phyloP scores from a whole-genome alignment of 108 stramenopile species.

The Craspedostauros australis region DNA sequence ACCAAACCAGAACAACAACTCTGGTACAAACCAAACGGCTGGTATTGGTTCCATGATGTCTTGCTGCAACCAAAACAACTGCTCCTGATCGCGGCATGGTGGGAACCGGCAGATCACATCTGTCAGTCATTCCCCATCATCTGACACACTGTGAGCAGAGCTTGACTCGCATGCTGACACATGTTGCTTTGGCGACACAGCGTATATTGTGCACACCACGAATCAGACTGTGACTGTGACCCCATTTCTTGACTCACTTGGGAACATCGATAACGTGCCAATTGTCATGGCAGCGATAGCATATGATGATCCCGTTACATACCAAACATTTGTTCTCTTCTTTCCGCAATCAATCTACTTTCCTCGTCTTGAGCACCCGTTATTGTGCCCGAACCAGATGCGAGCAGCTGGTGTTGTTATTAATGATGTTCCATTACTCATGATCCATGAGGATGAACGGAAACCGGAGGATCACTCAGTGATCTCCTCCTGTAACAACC shows the following conservation, averaged over 20 bases:
- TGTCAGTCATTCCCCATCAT: neutral
- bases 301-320: conserved; percentile 11
- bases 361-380: conserved; percentile 2
- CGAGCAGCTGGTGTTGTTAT: conserved; percentile 22
- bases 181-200: conserved; percentile 10
- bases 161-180: conserved; percentile 36
- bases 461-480: too few species aligned
- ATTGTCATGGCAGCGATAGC: conserved; percentile 28
- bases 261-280: conserved; percentile 11
- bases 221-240: conserved; percentile 9
- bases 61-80: too few species aligned
- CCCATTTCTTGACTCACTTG: conserved; percentile 1
- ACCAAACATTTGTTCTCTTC: conserved; percentile 21
- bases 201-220: conserved; percentile 3
- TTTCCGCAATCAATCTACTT: conserved; percentile 29
- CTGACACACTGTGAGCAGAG: conserved; percentile 1
- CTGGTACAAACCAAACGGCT: too few species aligned
- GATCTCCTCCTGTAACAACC: neutral
- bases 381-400: conserved; percentile 37
- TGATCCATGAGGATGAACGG: neutral
- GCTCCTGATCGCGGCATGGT: too few species aligned
- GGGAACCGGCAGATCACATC: too few species aligned
- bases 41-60: too few species aligned
- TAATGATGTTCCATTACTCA: conserved; percentile 9
- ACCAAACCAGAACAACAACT: too few species aligned